Evolutionary conservation across 495 filamentous ascomycete species (phyloP).

Genomic region (Cairneyella variabilis): DNA sequence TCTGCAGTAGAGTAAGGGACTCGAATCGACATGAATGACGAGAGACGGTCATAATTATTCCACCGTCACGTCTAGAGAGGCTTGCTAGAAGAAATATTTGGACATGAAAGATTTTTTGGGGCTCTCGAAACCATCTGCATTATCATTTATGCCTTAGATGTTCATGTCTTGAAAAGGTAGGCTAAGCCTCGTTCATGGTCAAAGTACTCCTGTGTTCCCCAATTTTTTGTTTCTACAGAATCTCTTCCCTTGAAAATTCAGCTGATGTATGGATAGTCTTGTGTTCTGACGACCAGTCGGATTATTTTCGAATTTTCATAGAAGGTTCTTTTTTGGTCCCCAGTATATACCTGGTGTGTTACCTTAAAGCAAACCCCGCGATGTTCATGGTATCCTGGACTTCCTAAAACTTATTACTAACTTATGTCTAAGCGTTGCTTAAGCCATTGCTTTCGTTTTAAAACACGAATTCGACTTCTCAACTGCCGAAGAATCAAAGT

Average conservation of each 20-base stretch:
- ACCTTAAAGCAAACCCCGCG: conserved; percentile 8
- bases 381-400: conserved; percentile 7
- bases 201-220: neutral
- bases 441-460: conserved; percentile 10
- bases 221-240: neutral
- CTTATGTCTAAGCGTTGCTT: conserved; percentile 17
- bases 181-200: conserved; percentile 6
- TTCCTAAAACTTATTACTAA: conserved; percentile 14
- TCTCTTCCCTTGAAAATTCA: neutral
- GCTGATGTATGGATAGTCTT: conserved; percentile 8
- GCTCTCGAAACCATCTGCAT: conserved; percentile 3
- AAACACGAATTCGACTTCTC: conserved; percentile 3
- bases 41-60: conserved; percentile 4
- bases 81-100: conserved; percentile 3
- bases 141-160: conserved; percentile 16
- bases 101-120: conserved; percentile 2
- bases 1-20: conserved; percentile 2
- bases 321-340: neutral
- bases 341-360: neutral
- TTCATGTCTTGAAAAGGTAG: conserved; percentile 11
- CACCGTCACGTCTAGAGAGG: conserved; percentile 3
- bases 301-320: neutral
- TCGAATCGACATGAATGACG: conserved; percentile 11
- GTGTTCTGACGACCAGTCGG: neutral
- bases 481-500: conserved; percentile 6